Evolutionary conservation across 2,329 filamentous ascomycete genomes (phyloP).

Genomic region (Clonostachys rhizophaga): DNA sequence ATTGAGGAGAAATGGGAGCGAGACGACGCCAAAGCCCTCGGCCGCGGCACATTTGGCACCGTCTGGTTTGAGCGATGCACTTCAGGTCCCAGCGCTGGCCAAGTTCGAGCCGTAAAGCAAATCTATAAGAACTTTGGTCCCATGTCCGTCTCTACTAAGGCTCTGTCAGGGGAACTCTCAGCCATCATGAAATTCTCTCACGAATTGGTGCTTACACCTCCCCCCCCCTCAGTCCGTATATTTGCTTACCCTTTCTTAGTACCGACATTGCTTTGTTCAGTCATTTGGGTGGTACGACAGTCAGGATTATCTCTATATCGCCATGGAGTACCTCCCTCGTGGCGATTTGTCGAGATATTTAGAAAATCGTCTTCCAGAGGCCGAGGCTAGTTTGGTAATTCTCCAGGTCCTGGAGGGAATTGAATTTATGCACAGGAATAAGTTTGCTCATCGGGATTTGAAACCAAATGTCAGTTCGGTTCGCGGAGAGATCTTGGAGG

Average conservation of each 20-base stretch:
- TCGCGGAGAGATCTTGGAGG: background rate
- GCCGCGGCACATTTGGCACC: no score
- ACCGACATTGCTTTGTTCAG: conserved; percentile 12
- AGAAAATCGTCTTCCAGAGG: conserved; percentile 5
- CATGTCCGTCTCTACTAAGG: no score
- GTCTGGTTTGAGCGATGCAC: no score
- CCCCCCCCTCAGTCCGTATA: background rate
- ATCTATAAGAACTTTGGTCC: no score
- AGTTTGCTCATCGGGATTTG: conserved; percentile 13
- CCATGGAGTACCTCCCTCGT: conserved; percentile 14
- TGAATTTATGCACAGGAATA: conserved; percentile 10
- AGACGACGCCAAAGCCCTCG: no score
- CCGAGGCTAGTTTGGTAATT: conserved; percentile 8
- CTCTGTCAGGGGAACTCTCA: background rate
- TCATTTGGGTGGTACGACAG: conserved; percentile 13
- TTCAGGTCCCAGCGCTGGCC: no score
- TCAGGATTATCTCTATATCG: conserved; percentile 8
- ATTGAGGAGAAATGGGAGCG: no score
- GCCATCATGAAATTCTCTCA: conserved; percentile 1
- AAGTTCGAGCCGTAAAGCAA: no score
- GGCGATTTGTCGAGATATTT: conserved; percentile 12
- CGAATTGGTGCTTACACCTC: background rate
- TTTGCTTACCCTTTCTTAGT: background rate
- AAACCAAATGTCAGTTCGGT: conserved; percentile 9
- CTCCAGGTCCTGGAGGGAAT: conserved; percentile 11